Evolutionary conservation across 2,329 filamentous ascomycete genomes (phyloP), one percentile per base, ranked within the genome.

Genomic region (Fusarium tanahbumbuense): DNA sequence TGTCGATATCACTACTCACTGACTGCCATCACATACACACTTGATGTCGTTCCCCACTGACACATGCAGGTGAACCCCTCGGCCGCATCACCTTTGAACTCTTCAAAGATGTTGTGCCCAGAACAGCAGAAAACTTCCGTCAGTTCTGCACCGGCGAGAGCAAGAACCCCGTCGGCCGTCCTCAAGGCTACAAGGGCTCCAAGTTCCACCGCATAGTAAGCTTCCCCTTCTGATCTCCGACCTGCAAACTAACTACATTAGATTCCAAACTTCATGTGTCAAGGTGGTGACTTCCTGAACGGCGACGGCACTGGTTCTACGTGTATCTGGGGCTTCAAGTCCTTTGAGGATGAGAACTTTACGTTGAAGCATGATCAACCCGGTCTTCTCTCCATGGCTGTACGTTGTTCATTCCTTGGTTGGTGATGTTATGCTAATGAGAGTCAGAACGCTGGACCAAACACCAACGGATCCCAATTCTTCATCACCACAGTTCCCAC

Each of bases 221-320:
- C 84, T 28, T 41, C 13, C n/a, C 37, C 62, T 32, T 61, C 30
- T 64, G 61, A 49, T 67, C 30, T 49, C 30, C 12, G 23, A 41
- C 44, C 6, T 27, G 30, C 28, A 56, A 42, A 45, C 59, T 74
- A 41, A 64, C 60, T 48, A 54, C 47, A 15, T 6, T n/a, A 97
- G 93, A 97, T 98, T 79, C 93, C 92, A 82, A 92, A 93, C 76
- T 98, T 98, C 83, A 98, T 98, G 95, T 92, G 96, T 76, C 96
- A 99, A 81, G 95, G 95, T 47, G 96, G 96, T 56, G 96, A 99
- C 81, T 98, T 98, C 80, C 84, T 97, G 67, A 94, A 97, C 76
- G 93, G 94, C 55, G 93, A 98, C 80, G 96, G 96, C 54, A 97
- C 93, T 1, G 96, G 96, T 11, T 94, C 91, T 48, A 91, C 91